Evolutionary conservation across 148 eudicot species (phyloP).

Genomic region (Silene conica): DNA sequence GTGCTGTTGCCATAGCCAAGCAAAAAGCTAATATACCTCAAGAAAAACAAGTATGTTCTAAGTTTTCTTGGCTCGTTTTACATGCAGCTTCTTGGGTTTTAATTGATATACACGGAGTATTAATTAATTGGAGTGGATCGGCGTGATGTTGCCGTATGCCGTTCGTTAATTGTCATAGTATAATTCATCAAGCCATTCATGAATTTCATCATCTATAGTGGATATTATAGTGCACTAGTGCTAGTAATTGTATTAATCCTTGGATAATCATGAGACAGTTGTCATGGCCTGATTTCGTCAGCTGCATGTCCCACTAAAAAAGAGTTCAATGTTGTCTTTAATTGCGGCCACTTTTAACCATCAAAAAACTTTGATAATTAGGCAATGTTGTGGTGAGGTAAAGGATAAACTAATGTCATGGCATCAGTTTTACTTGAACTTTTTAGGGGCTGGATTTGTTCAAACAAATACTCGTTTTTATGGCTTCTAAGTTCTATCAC

Average conservation of each 20-base stretch:
- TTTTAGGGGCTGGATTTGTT: not conserved
- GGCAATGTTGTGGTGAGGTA: too few relatives aligned
- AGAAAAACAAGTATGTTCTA: conserved; percentile 53
- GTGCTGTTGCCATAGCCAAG: conserved; percentile 91
- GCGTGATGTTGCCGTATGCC: not conserved
- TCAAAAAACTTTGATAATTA: too few relatives aligned
- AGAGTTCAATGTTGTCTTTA: too few relatives aligned
- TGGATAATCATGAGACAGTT: too few relatives aligned
- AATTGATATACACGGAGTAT: not conserved
- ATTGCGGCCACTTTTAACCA: too few relatives aligned
- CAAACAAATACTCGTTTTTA: not conserved
- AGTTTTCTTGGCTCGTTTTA: conserved; percentile 9
- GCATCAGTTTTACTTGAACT: not conserved
- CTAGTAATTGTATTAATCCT: too few relatives aligned
- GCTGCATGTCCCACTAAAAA: too few relatives aligned
- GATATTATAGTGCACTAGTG: not conserved
- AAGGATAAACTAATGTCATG: too few relatives aligned
- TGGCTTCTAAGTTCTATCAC: not conserved
- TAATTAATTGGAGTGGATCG: not conserved
- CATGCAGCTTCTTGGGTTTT: not conserved
- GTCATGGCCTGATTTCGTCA: too few relatives aligned
- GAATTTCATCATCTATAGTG: not conserved
- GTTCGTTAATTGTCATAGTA: not conserved
- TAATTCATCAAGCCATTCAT: not conserved
- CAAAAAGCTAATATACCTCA: conserved; percentile 73